Base-by-base conservation (phyloP, 139 green algal genomes). In the Medakamo hakoo region DNA sequence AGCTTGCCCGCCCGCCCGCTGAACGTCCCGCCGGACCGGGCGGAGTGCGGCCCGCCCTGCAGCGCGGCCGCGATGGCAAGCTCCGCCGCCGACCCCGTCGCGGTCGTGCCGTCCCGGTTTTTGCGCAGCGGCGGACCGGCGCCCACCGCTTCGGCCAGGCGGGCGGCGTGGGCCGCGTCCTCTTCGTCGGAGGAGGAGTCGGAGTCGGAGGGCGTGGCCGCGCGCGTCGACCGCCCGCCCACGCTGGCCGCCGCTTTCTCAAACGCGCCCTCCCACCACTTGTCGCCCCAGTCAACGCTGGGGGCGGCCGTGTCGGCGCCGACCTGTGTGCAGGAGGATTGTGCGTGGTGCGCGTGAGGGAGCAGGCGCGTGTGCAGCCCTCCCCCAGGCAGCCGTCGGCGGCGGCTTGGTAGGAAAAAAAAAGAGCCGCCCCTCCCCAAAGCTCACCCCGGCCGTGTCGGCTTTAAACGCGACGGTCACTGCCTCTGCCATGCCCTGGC, bases 391-490 rank as follows among this genome's bases (percentile, higher is more conserved):
- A n/a, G n/a, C n/a, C n/a, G n/a, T n/a, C n/a, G n/a, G n/a, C n/a
- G n/a, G n/a, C n/a, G n/a, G n/a, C n/a, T n/a, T n/a, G n/a, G n/a
- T n/a, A n/a, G n/a, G n/a, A n/a, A n/a, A n/a, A n/a, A n/a, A n/a
- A n/a, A n/a, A n/a, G n/a, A n/a, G n/a, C n/a, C n/a, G n/a, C n/a
- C n/a, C n/a, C n/a, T n/a, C n/a, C n/a, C n/a, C 40, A 52, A 9
- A 21, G 27, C 81, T 67, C 56, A 94, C 82, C 68, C 87, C 87
- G 0, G 75, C 62, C 14, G 67, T 84, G 70, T 93, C 83, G 30
- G 92, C 80, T 72, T 95, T 95, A 58, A 91, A 82, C 68, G 84
- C 88, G 23, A 90, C 84, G 57, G 87, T 66, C 9, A 94, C 74
- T 0, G 86, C 82, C 25, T 82, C 73, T 25, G 72, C 78, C 62